Conservation (phyloP, 768 basidiomycete species). For the Mrakia hoshinonis region DNA sequence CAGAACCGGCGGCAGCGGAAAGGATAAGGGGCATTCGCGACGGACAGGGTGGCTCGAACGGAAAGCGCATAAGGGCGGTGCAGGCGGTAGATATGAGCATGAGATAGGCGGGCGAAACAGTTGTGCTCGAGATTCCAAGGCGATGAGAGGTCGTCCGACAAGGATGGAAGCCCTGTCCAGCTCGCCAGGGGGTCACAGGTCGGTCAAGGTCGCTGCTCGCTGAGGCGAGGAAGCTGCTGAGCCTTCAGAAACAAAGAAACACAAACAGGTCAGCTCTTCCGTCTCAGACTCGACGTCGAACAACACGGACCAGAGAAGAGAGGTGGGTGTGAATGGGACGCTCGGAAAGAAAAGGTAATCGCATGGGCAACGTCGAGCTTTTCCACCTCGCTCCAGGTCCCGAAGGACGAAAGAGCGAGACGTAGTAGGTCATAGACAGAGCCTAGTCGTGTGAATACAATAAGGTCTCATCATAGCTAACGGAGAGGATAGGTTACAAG, state of each 20-base stretch:
- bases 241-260: no score
- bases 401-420: background rate
- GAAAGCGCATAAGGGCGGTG: background rate
- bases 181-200: no score
- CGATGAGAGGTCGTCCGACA: no score
- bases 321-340: background rate
- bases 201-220: no score
- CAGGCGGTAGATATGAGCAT: background rate
- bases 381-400: background rate
- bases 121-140: no score
- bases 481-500: background rate
- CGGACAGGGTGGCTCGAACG: background rate
- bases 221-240: no score
- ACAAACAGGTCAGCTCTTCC: background rate
- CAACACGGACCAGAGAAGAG: background rate
- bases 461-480: background rate
- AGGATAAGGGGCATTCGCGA: no score
- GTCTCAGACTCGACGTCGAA: background rate
- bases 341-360: background rate
- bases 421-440: no score
- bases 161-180: no score
- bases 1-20: no score
- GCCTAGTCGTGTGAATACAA: no score
- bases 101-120: background rate
- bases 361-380: background rate